Percentiles rank a stretch among this genome's conserved stretches.
Conservation (phyloP, 441 rosid genomes). For the Arabidopsis hybrid region DNA sequence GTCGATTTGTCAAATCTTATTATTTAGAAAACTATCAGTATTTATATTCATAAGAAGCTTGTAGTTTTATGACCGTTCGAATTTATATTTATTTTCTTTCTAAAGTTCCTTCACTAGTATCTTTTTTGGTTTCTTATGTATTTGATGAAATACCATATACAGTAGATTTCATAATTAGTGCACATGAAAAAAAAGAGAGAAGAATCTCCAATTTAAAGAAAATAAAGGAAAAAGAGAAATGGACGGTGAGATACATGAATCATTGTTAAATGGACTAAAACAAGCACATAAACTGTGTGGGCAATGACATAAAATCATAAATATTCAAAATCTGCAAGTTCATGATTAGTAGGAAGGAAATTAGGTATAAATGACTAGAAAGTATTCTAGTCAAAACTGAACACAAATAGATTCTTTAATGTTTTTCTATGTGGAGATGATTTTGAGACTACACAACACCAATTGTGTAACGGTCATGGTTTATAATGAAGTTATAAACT, state of each 20-base stretch:
- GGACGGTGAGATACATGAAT: slow-evolving; percentile 38
- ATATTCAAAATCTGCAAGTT: slow-evolving; percentile 17
- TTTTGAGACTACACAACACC: slow-evolving; percentile 23
- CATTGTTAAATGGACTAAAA: slow-evolving; percentile 39
- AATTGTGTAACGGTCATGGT: slow-evolving; percentile 2
- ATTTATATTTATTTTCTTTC: background rate
- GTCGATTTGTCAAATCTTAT: slow-evolving; percentile 35
- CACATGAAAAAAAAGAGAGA: slow-evolving; percentile 37
- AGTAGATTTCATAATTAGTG: slow-evolving; percentile 33
- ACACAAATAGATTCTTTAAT: slow-evolving; percentile 1
- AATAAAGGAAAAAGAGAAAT: slow-evolving; percentile 37
- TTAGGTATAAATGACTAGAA: background rate
- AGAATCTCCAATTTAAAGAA: slow-evolving; percentile 16
- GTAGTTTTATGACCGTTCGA: slow-evolving; percentile 27
- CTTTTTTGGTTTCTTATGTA: slow-evolving; percentile 13
- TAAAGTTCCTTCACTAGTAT: slow-evolving; percentile 1
- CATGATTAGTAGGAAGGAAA: slow-evolving; percentile 35
- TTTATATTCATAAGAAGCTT: background rate
- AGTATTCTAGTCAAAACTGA: slow-evolving; percentile 5
- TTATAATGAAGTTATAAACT: background rate
- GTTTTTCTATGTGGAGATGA: background rate
- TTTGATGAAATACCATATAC: background rate
- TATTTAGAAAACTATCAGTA: background rate
- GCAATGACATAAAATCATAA: slow-evolving; percentile 18
- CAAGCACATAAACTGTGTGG: slow-evolving; percentile 36